Conservation (phyloP, 768 basidiomycete genomes). For the Leccinum variicolor region DNA sequence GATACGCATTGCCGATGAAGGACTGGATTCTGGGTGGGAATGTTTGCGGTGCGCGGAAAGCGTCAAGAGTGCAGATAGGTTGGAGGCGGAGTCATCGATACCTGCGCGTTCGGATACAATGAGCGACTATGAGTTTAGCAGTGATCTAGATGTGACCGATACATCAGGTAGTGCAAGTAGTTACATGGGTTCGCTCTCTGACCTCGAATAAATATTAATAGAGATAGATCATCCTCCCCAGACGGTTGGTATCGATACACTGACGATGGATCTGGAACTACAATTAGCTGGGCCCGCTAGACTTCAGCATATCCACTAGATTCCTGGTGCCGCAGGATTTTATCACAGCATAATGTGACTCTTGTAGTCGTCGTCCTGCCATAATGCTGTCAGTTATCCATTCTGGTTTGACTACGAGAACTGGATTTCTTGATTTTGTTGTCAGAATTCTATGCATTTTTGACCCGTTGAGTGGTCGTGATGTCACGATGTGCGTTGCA, state of each 20-base stretch:
- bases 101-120: constrained; percentile 26
- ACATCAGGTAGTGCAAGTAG: constrained; percentile 49
- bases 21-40: constrained; percentile 59
- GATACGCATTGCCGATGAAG: constrained; percentile 68
- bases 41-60: constrained; percentile 76
- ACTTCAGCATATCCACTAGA: constrained; percentile 38
- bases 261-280: not conserved
- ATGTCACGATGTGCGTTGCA: constrained; percentile 79
- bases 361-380: constrained; percentile 56
- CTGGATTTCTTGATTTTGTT: constrained; percentile 43
- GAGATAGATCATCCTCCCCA: not conserved
- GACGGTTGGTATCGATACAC: constrained; percentile 10
- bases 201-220: constrained; percentile 11
- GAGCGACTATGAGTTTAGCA: constrained; percentile 62
- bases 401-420: constrained; percentile 69
- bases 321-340: constrained; percentile 36
- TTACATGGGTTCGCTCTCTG: constrained; percentile 34
- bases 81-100: constrained; percentile 28
- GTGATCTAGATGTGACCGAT: constrained; percentile 44
- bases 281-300: constrained; percentile 13
- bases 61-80: constrained; percentile 64
- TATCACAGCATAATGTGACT: constrained; percentile 55
- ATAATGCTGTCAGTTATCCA: constrained; percentile 71
- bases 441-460: constrained; percentile 68
- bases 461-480: constrained; percentile 63